A percentile compares a stretch with the other conserved stretches of the same genome.
phyloP scores from a whole-genome alignment of 352 stramenopile species.

The Globisporangium polare region DNA sequence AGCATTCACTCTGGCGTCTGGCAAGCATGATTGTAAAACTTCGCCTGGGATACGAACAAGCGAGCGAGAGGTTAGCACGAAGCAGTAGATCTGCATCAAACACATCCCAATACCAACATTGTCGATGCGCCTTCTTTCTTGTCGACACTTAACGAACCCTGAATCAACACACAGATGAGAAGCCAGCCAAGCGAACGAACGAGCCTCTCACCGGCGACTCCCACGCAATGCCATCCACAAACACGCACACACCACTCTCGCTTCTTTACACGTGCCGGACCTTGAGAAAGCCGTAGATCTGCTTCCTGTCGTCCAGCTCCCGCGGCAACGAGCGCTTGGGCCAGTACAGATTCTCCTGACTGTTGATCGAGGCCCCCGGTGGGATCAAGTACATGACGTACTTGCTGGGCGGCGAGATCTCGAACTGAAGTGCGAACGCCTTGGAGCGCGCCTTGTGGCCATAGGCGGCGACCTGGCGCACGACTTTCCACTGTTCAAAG shows the following conservation, averaged over 20 bases:
- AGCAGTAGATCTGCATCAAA: neutral
- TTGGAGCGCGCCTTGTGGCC: slow-evolving; percentile 57
- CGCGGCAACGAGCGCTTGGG: slow-evolving; percentile 40
- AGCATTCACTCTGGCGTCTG: neutral
- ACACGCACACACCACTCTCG: neutral
- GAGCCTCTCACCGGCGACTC: neutral
- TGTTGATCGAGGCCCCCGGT: slow-evolving; percentile 73
- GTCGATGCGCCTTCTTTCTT: neutral
- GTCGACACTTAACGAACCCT: neutral
- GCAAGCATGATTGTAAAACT: no score
- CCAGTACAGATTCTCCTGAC: slow-evolving; percentile 71
- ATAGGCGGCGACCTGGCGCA: slow-evolving; percentile 62
- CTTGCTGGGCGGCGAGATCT: slow-evolving; percentile 31
- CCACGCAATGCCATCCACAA: neutral
- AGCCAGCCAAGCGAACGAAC: neutral
- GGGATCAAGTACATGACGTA: slow-evolving; percentile 69
- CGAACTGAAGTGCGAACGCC: slow-evolving; percentile 40
- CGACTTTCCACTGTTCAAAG: slow-evolving; percentile 71
- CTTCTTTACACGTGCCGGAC: slow-evolving; percentile 25
- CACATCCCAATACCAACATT: neutral
- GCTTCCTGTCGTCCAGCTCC: slow-evolving; percentile 44
- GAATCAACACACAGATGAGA: neutral
- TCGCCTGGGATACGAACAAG: no score
- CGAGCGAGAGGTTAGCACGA: neutral
- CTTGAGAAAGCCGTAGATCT: slow-evolving; percentile 60